phyloP scores from a whole-genome alignment of 2,329 filamentous ascomycete genomes.

The Beauveria bassiana region DNA sequence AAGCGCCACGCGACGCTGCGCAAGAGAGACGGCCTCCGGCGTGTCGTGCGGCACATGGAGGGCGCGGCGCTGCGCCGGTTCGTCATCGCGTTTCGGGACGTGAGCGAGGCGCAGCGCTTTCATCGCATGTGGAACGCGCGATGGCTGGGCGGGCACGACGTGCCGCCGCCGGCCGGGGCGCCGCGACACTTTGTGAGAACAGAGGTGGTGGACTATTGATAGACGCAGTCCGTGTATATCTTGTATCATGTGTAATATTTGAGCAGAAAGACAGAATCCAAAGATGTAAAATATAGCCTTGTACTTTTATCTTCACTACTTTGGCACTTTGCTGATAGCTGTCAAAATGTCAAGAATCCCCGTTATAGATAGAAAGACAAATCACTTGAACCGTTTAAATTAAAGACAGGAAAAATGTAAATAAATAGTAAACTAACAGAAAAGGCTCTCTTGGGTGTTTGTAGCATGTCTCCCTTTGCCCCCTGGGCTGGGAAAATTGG shows the following conservation, averaged over 20 bases:
- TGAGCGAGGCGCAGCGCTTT: conserved; percentile 30
- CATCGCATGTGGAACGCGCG: conserved; percentile 34
- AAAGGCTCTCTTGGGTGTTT: conserved; percentile 6
- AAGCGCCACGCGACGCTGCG: neutral
- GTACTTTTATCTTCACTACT: neutral
- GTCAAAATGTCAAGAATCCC: neutral
- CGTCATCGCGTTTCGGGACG: conserved; percentile 24
- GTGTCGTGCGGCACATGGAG: conserved; percentile 4
- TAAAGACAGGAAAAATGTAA: neutral
- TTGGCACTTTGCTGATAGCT: neutral
- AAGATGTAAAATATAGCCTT: neutral
- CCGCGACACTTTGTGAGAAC: conserved; percentile 4
- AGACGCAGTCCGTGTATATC: neutral
- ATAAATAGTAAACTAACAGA: conserved; percentile 10
- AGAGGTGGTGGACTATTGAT: conserved; percentile 6
- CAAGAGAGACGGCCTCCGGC: neutral
- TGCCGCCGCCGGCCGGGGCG: neutral
- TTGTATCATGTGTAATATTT: neutral
- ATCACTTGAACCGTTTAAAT: neutral
- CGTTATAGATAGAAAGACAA: neutral
- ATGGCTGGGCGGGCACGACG: conserved; percentile 16
- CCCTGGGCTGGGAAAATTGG: neutral
- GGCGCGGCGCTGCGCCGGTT: conserved; percentile 19
- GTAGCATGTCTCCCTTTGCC: conserved; percentile 1
- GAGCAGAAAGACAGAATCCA: neutral